Base-by-base conservation (phyloP, 1,139 yeast species). In the Suhomyces chickasaworum region DNA sequence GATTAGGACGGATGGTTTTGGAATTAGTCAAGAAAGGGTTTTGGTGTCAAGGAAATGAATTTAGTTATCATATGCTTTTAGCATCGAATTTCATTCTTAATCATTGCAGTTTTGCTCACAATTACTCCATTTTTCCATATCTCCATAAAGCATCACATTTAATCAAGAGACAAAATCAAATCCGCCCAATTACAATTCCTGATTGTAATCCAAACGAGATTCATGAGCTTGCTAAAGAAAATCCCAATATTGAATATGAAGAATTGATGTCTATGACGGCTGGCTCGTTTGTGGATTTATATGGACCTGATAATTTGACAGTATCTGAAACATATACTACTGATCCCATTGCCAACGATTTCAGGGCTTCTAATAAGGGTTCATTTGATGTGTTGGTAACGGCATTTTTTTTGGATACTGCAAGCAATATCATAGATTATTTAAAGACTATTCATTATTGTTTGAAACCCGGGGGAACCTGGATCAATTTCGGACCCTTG, bases 401-500 rank as follows among this genome's bases (percentile, higher is more conserved):
- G 0, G 80, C 86, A 45, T 90, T 85, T 63, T 90, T 89, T 62
- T 64, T 90, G 17, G 97, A 90, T 58, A 89, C 96, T 0, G 84
- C 93, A 0, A 71, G 81, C 15, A 86, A 89, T 58, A 71, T 89
- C 16, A 73, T 89, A 37, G 88, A 85, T 43, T 89, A 89, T 50
- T 52, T 90, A 37, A 76, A 73, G 46, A 70, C 89, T 0, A 78
- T 90, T 1, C 61, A 71, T 16, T 72, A 82, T 51, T 70, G 80
- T 17, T 60, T 89, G 46, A 70, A 70, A 39, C 61, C 69, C 0
- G 78, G 78, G 6, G 95, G 95, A 0, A 54, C 68, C 12, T 89
- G 97, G 96, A 72, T 89, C 46, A 90, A 90, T 62, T 80, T 85
- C 56, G 97, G 97, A 0, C 97, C 97, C 0, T 67, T 89, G 22